Base-by-base conservation (phyloP, 1,139 yeast species). In the Tardiomyces blankii region DNA sequence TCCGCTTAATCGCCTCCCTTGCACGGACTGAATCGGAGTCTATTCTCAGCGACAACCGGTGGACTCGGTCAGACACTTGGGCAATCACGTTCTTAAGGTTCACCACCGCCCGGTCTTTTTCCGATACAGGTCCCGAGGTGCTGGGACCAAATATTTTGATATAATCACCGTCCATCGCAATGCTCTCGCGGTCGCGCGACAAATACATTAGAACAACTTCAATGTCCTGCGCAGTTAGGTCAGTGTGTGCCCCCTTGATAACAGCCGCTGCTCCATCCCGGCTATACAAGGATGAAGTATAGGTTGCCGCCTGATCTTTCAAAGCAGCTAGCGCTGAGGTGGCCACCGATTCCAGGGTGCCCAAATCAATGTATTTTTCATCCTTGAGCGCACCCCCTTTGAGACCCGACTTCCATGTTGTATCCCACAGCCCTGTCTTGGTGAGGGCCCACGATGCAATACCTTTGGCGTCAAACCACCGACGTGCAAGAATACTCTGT, bases 61-160 rank as follows among this genome's bases (percentile, higher is more conserved):
- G 55, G 19, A 58, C 60, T 13, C 67, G 55, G 9, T 45, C 45
- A 18, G 53, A 46, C 11, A 62, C 53, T 39, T 53, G 54, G n/a
- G 44, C 42, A 19, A 59, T 49, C 9, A 66, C 61, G 19, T 50
- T 49, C 14, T 61, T 48, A 42, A 65, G 51, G 18, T 51, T 52
- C 5, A 62, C 63, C 16, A 65, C 56, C 3, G 65, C 62, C 16
- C 47, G 48, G 44, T 65, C 68, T 42, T 60, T 57, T 28, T 61
- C 64, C 2, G 59, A 46, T 25, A 63, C 49, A 2, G 48, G 46
- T 3, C 51, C 52, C 1, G 48, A 44, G 5, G 9, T 11, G 5
- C 35, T 5, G 3, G 35, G 35, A 4, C 35, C 35, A 30, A 5
- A 30, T 5, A 30, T 9, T 11, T 30, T 30, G 35, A 30, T 14